Evolutionary conservation across 2,329 filamentous ascomycete species (phyloP).

Genomic region (Hypoxylon sp.): DNA sequence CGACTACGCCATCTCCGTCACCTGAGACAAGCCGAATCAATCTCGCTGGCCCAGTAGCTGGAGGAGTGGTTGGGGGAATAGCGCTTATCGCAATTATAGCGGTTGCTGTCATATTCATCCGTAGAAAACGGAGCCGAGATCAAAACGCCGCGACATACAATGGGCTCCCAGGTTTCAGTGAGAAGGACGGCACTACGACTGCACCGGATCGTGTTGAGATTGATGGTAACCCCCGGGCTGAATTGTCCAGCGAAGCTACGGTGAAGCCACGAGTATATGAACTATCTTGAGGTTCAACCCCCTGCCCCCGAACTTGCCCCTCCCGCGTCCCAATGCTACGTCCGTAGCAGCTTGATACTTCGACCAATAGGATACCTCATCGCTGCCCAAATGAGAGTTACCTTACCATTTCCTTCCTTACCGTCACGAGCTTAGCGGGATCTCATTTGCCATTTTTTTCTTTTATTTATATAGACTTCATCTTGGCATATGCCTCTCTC

Average conservation of each 20-base stretch:
- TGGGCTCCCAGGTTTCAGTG: slow-evolving; percentile 3
- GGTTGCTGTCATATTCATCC: slow-evolving; percentile 26
- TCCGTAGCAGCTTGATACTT: background rate
- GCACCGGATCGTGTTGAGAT: slow-evolving; percentile 21
- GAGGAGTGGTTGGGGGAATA: slow-evolving; percentile 36
- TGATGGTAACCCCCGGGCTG: slow-evolving; percentile 18
- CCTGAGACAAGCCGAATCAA: slow-evolving; percentile 5
- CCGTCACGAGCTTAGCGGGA: background rate
- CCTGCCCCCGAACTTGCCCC: background rate
- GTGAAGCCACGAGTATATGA: background rate
- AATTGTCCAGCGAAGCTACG: slow-evolving; percentile 11
- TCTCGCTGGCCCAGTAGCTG: slow-evolving; percentile 29
- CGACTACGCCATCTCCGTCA: slow-evolving; percentile 2
- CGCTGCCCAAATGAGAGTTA: background rate
- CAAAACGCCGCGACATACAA: background rate
- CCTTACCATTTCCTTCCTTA: background rate
- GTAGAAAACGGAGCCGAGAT: slow-evolving; percentile 6
- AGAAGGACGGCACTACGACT: slow-evolving; percentile 10
- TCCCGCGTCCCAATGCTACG: background rate
- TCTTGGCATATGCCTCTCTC: background rate
- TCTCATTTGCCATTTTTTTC: background rate
- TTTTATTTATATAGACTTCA: background rate
- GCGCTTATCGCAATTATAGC: slow-evolving; percentile 30
- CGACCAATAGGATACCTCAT: background rate
- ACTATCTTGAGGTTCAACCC: background rate